Percentiles rank a stretch among this genome's conserved stretches.
Conservation (phyloP, 345 rosid species). For the Populus euphratica region DNA sequence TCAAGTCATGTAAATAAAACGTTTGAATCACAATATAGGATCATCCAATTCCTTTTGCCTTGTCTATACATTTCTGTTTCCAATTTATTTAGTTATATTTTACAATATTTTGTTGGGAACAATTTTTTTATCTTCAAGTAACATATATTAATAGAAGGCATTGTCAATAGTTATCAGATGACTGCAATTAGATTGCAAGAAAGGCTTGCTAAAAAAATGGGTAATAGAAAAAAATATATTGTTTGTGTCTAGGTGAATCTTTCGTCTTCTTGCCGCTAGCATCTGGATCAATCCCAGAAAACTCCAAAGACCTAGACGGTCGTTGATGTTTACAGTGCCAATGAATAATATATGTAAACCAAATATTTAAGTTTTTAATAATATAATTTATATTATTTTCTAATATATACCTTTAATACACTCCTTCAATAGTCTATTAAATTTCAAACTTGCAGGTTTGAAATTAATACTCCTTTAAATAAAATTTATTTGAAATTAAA, state of each 20-base stretch:
- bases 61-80: not conserved
- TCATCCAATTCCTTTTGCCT: not conserved
- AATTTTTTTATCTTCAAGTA: too few species aligned
- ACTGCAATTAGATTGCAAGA: not conserved
- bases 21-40: not conserved
- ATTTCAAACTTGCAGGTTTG: too few species aligned
- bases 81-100: not conserved
- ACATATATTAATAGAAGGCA: not conserved
- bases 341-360: too few species aligned
- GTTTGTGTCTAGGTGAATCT: too few species aligned
- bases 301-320: not conserved
- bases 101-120: not conserved
- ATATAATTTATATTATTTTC: too few species aligned
- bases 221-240: too few species aligned
- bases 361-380: too few species aligned
- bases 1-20: not conserved
- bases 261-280: not conserved
- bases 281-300: not conserved
- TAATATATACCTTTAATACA: too few species aligned
- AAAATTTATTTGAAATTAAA: too few species aligned
- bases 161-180: not conserved
- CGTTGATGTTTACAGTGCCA: too few species aligned
- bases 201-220: not conserved
- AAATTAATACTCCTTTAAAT: too few species aligned
- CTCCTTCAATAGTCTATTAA: too few species aligned